Conservation (phyloP, 305 asterid genomes). For the Fraxinus ornus region DNA sequence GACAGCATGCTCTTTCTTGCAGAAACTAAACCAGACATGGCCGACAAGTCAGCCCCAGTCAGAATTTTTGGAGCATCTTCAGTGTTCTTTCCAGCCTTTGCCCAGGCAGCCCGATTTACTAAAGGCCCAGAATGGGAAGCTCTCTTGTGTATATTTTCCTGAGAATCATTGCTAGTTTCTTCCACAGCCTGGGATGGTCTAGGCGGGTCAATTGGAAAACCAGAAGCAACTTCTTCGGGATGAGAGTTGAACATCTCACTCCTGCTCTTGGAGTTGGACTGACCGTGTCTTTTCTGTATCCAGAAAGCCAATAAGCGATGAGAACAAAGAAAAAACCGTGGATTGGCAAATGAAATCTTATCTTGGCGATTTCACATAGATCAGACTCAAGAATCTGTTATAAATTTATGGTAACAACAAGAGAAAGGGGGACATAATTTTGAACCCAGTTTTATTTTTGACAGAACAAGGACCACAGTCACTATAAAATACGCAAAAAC, state of each 20-base stretch:
- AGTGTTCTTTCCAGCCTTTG: conserved; percentile 59
- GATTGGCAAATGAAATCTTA: background rate
- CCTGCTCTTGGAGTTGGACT: conserved; percentile 82
- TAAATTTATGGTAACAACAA: background rate
- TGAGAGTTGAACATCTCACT: conserved; percentile 93
- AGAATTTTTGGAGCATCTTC: conserved; percentile 56
- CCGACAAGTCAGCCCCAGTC: conserved; percentile 50
- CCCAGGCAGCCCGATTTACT: conserved; percentile 78
- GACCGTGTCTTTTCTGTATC: conserved; percentile 73
- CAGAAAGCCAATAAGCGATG: background rate
- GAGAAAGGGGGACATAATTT: background rate
- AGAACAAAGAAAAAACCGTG: background rate
- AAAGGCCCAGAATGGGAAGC: conserved; percentile 93
- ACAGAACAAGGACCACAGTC: background rate
- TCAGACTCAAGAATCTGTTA: background rate
- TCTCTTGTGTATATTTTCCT: conserved; percentile 53
- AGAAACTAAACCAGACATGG: conserved; percentile 77
- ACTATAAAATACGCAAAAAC: background rate
- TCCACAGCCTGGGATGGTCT: conserved; percentile 69
- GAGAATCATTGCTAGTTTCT: conserved; percentile 48
- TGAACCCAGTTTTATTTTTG: background rate
- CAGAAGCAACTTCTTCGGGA: conserved; percentile 84
- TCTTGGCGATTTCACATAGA: background rate
- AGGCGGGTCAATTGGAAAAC: conserved; percentile 94
- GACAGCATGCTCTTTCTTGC: conserved; percentile 72